Evolutionary conservation across 768 basidiomycete species (phyloP).

Genomic region (Russula vinacea): DNA sequence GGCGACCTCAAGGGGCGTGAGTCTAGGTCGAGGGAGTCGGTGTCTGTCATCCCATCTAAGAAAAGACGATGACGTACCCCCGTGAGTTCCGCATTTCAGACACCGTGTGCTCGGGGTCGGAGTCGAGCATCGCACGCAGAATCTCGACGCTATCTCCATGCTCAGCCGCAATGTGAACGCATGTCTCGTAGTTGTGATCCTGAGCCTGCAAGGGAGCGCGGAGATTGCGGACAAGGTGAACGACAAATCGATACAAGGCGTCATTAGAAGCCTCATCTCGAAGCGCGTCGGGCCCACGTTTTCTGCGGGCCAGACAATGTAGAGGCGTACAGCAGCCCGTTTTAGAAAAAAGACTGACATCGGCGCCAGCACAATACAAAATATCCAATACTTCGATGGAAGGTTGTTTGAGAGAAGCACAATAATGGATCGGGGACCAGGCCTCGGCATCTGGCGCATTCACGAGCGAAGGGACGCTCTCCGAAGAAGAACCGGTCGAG

Average conservation of each 20-base stretch:
- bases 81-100: slow-evolving; percentile 63
- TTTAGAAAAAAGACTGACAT: slow-evolving; percentile 58
- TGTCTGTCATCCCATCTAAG: slow-evolving; percentile 7
- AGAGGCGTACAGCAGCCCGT: slow-evolving; percentile 29
- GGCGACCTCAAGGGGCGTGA: slow-evolving; percentile 66
- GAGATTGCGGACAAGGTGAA: slow-evolving; percentile 67
- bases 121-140: slow-evolving; percentile 60
- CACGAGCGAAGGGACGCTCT: slow-evolving; percentile 50
- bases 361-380: slow-evolving; percentile 73
- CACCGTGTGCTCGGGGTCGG: slow-evolving; percentile 54
- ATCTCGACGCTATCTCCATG: slow-evolving; percentile 64
- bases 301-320: slow-evolving; percentile 30
- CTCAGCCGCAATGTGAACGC: slow-evolving; percentile 77
- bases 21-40: slow-evolving; percentile 37
- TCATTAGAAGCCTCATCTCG: slow-evolving; percentile 25
- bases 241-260: slow-evolving; percentile 50
- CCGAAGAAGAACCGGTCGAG: slow-evolving; percentile 31
- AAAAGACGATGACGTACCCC: slow-evolving; percentile 49
- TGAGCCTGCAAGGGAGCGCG: slow-evolving; percentile 64
- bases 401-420: slow-evolving; percentile 52
- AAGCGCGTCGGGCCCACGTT: slow-evolving; percentile 28
- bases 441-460: slow-evolving; percentile 65
- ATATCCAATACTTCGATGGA: slow-evolving; percentile 63
- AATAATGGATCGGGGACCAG: slow-evolving; percentile 74
- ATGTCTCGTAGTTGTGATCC: slow-evolving; percentile 69